A percentile compares a stretch with the other conserved stretches of the same genome.
These are phyloP conservation scores for Hyphopichia wangnamkhiaoensis DNA, from an alignment of 1,139 yeast genomes.

Conservation along the genomic window DNA sequence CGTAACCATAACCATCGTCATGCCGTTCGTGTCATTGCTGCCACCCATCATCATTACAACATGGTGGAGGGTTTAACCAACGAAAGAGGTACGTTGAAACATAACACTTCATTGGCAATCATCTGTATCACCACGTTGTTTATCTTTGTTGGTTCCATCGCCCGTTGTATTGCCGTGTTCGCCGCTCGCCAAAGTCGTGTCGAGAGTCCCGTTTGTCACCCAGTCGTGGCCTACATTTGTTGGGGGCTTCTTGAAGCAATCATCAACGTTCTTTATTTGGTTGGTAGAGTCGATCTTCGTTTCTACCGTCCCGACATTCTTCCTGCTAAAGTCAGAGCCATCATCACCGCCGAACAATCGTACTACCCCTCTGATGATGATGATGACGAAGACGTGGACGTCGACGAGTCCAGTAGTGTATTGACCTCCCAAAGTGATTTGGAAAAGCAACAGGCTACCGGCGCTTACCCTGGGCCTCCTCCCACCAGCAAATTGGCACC, in stretches of 20 bases:
- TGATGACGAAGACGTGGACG: conserved; percentile 10
- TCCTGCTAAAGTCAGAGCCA: conserved; percentile 39
- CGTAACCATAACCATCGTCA: conserved; percentile 46
- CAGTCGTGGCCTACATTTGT: conserved; percentile 64
- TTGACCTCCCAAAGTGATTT: background rate
- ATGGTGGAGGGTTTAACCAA: conserved; percentile 44
- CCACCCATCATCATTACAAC: conserved; percentile 43
- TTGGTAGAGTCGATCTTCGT: conserved; percentile 70
- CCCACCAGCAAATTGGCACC: too few species aligned
- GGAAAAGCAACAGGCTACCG: conserved; percentile 1
- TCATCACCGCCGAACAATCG: conserved; percentile 47
- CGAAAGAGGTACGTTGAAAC: conserved; percentile 39
- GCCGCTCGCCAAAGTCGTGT: conserved; percentile 23
- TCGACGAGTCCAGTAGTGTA: background rate
- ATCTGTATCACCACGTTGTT: conserved; percentile 34
- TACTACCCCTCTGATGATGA: conserved; percentile 28
- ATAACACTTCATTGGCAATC: conserved; percentile 35
- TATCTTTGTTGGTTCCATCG: conserved; percentile 32
- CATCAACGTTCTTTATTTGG: conserved; percentile 54
- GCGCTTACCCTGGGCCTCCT: too few species aligned
- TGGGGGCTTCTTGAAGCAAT: conserved; percentile 65
- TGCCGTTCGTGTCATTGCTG: conserved; percentile 46
- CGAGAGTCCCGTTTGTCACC: conserved; percentile 22
- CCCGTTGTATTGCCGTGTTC: conserved; percentile 35
- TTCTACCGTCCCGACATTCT: conserved; percentile 74